phyloP scores from a whole-genome alignment of 352 stramenopile species.

The Phytophthora agathidicida region DNA sequence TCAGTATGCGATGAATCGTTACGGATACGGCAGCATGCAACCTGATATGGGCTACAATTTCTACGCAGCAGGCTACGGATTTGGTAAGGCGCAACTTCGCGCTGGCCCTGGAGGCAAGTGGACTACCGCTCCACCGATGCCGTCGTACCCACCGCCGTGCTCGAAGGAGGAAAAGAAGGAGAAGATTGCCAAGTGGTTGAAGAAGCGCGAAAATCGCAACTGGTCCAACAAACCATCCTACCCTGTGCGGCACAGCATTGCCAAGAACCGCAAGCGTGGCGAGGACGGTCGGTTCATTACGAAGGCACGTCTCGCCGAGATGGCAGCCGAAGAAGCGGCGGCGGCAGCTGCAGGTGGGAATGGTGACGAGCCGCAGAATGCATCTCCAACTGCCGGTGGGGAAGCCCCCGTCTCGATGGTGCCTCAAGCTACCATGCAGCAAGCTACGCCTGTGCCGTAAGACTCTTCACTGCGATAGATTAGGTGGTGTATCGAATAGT shows the following conservation, averaged over 20 bases:
- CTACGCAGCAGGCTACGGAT: constrained; percentile 62
- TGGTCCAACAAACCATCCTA: constrained; percentile 89
- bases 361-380: constrained; percentile 15
- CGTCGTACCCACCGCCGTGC: constrained; percentile 74
- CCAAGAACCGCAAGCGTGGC: constrained; percentile 81
- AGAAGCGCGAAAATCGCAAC: constrained; percentile 85
- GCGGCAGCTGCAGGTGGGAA: constrained; percentile 8
- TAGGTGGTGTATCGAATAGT: constrained; percentile 29
- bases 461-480: constrained; percentile 27
- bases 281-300: constrained; percentile 87
- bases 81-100: constrained; percentile 53
- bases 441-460: constrained; percentile 41
- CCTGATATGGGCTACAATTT: constrained; percentile 62
- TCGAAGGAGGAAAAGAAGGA: constrained; percentile 87
- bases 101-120: constrained; percentile 65
- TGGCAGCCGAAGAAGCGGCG: constrained; percentile 62
- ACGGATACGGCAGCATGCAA: constrained; percentile 46
- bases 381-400: constrained; percentile 19
- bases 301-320: constrained; percentile 73
- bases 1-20: constrained; percentile 50
- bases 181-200: constrained; percentile 85
- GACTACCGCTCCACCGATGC: constrained; percentile 72
- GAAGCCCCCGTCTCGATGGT: constrained; percentile 20
- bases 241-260: constrained; percentile 82
- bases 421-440: constrained; percentile 29